A percentile compares a stretch with the other conserved stretches of the same genome.
Evolutionary conservation across 345 rosid species (phyloP).

Genomic region (Dimocarpus longan): DNA sequence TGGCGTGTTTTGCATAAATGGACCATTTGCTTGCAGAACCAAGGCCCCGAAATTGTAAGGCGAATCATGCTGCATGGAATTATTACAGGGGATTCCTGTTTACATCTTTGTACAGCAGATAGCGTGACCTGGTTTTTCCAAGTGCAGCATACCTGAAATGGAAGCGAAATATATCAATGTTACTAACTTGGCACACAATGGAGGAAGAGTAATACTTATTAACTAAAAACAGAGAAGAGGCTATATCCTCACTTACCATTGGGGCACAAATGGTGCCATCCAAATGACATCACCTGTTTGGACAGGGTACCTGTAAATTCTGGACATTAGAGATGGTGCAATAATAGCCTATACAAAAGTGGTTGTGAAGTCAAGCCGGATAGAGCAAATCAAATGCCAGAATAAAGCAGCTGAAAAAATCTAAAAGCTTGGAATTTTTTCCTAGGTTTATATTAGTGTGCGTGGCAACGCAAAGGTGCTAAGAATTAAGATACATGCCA

Average conservation of each 20-base stretch:
- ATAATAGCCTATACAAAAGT: neutral
- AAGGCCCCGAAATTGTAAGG: neutral
- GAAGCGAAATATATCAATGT: conserved; percentile 10
- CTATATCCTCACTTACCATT: conserved; percentile 55
- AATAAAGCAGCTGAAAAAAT: neutral
- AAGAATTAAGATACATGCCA: neutral
- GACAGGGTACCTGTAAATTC: conserved; percentile 72
- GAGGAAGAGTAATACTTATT: conserved; percentile 1
- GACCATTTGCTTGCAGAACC: neutral
- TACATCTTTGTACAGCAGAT: conserved; percentile 82
- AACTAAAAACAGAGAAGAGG: conserved; percentile 1
- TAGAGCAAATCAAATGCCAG: neutral
- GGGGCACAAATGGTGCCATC: conserved; percentile 99
- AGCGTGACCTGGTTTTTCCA: conserved; percentile 64
- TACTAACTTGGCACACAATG: neutral
- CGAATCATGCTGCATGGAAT: conserved; percentile 2
- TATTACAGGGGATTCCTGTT: conserved; percentile 63
- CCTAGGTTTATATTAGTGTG: neutral
- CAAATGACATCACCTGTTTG: conserved; percentile 95
- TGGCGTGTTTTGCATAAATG: conserved; percentile 3
- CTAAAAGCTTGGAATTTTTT: neutral
- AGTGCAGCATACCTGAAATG: conserved; percentile 83
- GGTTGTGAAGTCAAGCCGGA: neutral
- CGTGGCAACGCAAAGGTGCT: neutral
- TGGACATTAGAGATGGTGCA: conserved; percentile 17